phyloP scores from a whole-genome alignment of 768 basidiomycete genomes.

The Auriscalpium vulgare region DNA sequence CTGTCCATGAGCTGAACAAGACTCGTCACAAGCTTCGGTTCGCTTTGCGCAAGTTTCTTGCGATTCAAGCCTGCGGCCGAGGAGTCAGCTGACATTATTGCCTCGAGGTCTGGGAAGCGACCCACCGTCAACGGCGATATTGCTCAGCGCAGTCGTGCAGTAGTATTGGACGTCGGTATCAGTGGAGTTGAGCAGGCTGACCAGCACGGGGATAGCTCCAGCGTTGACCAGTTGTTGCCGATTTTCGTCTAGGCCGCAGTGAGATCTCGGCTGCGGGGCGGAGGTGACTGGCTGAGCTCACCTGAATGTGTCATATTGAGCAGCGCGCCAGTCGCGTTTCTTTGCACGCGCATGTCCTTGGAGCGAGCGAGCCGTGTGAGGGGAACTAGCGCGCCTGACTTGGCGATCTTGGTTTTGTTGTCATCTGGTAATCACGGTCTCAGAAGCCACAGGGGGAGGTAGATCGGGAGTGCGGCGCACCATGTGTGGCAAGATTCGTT shows the following conservation, averaged over 20 bases:
- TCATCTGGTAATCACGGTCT: slow-evolving; percentile 56
- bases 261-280: not conserved
- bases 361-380: slow-evolving; percentile 92
- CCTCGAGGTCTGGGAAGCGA: not conserved
- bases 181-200: slow-evolving; percentile 85
- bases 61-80: slow-evolving; percentile 60
- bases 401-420: slow-evolving; percentile 99
- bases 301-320: slow-evolving; percentile 99
- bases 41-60: slow-evolving; percentile 88
- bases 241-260: slow-evolving; percentile 74
- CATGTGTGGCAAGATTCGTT: slow-evolving; percentile 97
- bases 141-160: slow-evolving; percentile 96
- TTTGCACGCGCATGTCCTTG: slow-evolving; percentile 98
- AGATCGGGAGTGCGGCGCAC: slow-evolving; percentile 35
- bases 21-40: slow-evolving; percentile 91
- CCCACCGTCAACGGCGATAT: slow-evolving; percentile 93
- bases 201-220: slow-evolving; percentile 95
- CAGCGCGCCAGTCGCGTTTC: slow-evolving; percentile 96
- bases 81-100: no score
- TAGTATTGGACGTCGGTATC: slow-evolving; percentile 99
- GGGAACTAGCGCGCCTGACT: slow-evolving; percentile 97
- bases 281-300: slow-evolving; percentile 26
- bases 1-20: slow-evolving; percentile 96
- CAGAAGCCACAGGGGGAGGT: not conserved
- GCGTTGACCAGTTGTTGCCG: slow-evolving; percentile 97